Conservation (phyloP, 495 filamentous ascomycete species). For the Penicillium pulvis region DNA sequence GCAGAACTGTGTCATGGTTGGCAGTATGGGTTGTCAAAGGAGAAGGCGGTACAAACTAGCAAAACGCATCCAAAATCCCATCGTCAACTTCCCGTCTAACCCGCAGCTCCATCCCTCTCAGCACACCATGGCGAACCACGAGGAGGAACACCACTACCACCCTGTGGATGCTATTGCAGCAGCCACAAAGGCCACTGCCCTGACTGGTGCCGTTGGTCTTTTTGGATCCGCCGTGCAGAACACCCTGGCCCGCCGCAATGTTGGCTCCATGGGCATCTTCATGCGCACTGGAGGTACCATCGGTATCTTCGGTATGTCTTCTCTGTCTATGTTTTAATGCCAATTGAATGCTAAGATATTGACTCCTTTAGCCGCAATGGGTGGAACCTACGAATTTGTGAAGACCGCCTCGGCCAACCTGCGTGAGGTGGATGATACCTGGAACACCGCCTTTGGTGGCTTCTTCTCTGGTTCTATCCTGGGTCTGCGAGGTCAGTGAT, state of each 20-base stretch:
- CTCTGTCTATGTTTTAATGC: slow-evolving; percentile 4
- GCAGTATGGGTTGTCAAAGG: slow-evolving; percentile 5
- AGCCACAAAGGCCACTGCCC: slow-evolving; percentile 61
- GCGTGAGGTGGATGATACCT: slow-evolving; percentile 71
- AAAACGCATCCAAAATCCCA: slow-evolving; percentile 28
- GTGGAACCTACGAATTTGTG: slow-evolving; percentile 77
- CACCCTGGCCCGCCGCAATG: slow-evolving; percentile 75
- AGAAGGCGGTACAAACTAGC: slow-evolving; percentile 33
- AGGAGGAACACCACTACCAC: slow-evolving; percentile 62
- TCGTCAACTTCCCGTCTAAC: slow-evolving; percentile 18
- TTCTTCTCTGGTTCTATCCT: slow-evolving; percentile 70
- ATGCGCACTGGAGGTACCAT: slow-evolving; percentile 68
- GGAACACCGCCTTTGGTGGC: slow-evolving; percentile 70
- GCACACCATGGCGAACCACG: slow-evolving; percentile 50
- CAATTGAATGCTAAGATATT: slow-evolving; percentile 19
- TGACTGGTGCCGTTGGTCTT: slow-evolving; percentile 68
- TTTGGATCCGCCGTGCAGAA: slow-evolving; percentile 80
- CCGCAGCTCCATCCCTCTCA: slow-evolving; percentile 32
- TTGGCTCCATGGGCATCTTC: slow-evolving; percentile 76
- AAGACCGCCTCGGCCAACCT: slow-evolving; percentile 74
- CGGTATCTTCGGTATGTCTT: slow-evolving; percentile 61
- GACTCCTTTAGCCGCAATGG: slow-evolving; percentile 67
- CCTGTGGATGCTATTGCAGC: slow-evolving; percentile 76
- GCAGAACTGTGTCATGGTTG: neutral
- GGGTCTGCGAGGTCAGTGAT: slow-evolving; percentile 61